phyloP scores from a whole-genome alignment of 768 basidiomycete species.

The Rhodotorula paludigena region DNA sequence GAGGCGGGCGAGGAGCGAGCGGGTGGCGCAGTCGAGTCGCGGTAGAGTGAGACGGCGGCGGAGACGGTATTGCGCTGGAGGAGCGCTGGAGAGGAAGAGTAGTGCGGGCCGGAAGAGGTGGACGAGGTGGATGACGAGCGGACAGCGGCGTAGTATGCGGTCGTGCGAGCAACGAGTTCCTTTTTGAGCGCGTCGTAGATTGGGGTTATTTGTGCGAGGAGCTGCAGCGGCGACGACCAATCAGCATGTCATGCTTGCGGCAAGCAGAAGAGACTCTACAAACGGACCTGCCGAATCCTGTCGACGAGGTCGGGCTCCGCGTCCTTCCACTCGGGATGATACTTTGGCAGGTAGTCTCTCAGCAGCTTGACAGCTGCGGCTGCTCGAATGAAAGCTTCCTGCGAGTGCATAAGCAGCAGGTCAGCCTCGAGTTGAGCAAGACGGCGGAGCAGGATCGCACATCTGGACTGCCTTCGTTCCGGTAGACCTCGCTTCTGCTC shows the following conservation, averaged over 20 bases:
- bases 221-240: not conserved
- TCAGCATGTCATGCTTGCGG: not conserved
- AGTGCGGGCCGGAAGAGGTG: not conserved
- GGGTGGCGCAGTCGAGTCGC: not conserved
- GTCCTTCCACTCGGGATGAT: conserved; percentile 9
- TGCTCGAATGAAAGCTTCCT: conserved; percentile 21
- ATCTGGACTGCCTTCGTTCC: conserved; percentile 13
- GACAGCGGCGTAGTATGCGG: not conserved
- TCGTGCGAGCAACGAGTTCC: not conserved
- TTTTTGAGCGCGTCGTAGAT: not conserved
- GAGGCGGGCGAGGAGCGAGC: too few relatives aligned
- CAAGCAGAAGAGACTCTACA: not conserved
- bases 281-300: not conserved
- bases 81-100: conserved; percentile 7
- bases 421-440: not conserved
- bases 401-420: not conserved
- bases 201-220: not conserved
- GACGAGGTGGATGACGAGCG: not conserved
- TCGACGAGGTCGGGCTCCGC: not conserved
- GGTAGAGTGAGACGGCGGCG: conserved; percentile 5
- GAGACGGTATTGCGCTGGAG: conserved; percentile 34
- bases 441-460: not conserved
- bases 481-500: conserved; percentile 14
- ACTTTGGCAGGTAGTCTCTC: conserved; percentile 7
- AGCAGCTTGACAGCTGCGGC: conserved; percentile 18